Evolutionary conservation across 1,284 basidiomycete genomes (phyloP), one percentile per base, ranked within the genome.

Genomic region (Ustilago lituana): DNA sequence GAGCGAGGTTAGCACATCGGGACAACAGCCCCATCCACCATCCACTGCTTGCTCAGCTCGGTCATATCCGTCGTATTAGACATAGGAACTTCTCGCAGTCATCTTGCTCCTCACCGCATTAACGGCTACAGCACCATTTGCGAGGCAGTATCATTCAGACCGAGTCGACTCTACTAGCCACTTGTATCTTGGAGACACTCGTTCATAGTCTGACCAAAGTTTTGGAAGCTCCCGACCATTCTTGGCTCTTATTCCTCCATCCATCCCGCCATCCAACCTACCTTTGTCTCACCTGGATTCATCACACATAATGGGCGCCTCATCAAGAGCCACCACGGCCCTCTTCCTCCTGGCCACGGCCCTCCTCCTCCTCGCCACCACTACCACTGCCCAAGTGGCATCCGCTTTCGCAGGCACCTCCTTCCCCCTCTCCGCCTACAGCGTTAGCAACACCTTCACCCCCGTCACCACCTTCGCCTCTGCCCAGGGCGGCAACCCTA

Each of bases 381-480:
- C 43, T 12, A 38, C 56, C 17, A 10, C 22, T 8, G 62, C 62
- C 5, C 62, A 65, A 43, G 62, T 65, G 5, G 22, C 62, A 8
- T 41, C 37, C 27, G 62, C 62, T 1, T 65, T 65, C 23, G 46
- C 36, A 24, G 74, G 74, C 7, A 61, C 64, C 20, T 37, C 55
- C 17, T 75, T 77, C 62, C 51, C 61, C 2, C 59, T 74, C 31
- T 53, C 64, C 9, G 37, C 56, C 26, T 74, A 51, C 39, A 46
- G 20, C 6, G 62, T 63, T 23, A 29, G 27, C 14, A 29, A 49
- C 14, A 75, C 74, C 23, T 77, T 62, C 31, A 77, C 74, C 2
- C 65, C 70, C 27, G 44, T 62, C 20, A 73, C 74, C n/a, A 77
- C 74, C 1, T 77, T 57, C 26, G 48, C 61, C 2, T 27, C 22